Conservation (phyloP, 495 filamentous ascomycete species). For the Talaromyces proteolyticus region DNA sequence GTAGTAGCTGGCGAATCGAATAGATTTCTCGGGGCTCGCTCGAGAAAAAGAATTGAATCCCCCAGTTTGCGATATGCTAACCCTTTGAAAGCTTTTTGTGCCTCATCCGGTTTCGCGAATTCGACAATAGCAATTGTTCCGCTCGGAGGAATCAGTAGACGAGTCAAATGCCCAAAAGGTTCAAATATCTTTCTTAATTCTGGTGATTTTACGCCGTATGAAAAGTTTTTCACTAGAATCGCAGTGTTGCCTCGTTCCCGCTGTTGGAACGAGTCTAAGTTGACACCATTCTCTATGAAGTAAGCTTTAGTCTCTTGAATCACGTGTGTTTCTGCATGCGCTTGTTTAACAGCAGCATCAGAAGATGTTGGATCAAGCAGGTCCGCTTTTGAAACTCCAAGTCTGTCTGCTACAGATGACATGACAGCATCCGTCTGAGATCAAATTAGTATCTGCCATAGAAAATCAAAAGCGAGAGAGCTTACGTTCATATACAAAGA, state of each 20-base stretch:
- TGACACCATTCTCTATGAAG: conserved; percentile 79
- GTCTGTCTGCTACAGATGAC: conserved; percentile 76
- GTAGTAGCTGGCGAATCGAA: conserved; percentile 47
- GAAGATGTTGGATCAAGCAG: conserved; percentile 89
- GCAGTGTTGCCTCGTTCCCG: conserved; percentile 76
- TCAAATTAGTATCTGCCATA: conserved; percentile 17
- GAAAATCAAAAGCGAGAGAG: conserved; percentile 3
- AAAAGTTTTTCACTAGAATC: conserved; percentile 94
- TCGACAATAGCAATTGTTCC: conserved; percentile 92
- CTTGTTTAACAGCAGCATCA: conserved; percentile 91
- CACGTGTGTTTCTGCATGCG: conserved; percentile 90
- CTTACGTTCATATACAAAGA: conserved; percentile 92
- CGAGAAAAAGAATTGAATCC: conserved; percentile 85
- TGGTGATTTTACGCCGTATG: conserved; percentile 62
- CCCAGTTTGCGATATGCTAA: conserved; percentile 87
- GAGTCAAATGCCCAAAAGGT: conserved; percentile 58
- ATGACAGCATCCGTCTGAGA: conserved; percentile 80
- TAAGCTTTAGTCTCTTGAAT: conserved; percentile 95
- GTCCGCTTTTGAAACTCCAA: conserved; percentile 85
- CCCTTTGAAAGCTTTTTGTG: conserved; percentile 70
- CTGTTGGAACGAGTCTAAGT: conserved; percentile 83
- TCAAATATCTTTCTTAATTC: conserved; percentile 48
- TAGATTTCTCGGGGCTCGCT: conserved; percentile 84
- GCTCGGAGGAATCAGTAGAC: conserved; percentile 84
- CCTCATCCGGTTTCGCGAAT: conserved; percentile 70